phyloP scores from a whole-genome alignment of 192 early-diverging fungal species.

The Thamnidium elegans region DNA sequence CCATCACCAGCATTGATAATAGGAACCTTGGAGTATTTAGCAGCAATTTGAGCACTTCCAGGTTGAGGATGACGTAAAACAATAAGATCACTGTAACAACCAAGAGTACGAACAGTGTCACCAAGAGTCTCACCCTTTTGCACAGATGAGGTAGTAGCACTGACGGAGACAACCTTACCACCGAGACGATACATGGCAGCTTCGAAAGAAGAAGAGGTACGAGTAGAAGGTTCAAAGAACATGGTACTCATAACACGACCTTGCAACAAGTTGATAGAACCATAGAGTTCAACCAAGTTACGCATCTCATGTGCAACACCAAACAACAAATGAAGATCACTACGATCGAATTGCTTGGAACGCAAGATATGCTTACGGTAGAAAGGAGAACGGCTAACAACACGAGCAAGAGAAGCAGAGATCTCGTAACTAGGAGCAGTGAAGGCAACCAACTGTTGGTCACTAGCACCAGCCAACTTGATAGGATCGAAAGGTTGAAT shows the following conservation, averaged over 20 bases:
- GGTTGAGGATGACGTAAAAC: constrained; percentile 90
- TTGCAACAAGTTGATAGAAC: constrained; percentile 76
- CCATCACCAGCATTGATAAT: constrained; percentile 98
- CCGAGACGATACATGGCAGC: constrained; percentile 93
- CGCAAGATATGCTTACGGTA: constrained; percentile 90
- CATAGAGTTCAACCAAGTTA: constrained; percentile 87
- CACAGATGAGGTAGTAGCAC: constrained; percentile 80
- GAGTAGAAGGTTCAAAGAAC: constrained; percentile 96
- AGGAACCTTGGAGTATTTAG: constrained; percentile 88
- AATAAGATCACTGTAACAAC: constrained; percentile 88
- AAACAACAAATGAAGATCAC: constrained; percentile 93
- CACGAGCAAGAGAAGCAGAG: constrained; percentile 39
- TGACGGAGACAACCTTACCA: constrained; percentile 84
- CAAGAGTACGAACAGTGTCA: constrained; percentile 93
- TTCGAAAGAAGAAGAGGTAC: constrained; percentile 91
- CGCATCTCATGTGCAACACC: constrained; percentile 97
- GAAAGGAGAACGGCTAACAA: constrained; percentile 77
- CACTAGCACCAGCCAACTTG: constrained; percentile 24
- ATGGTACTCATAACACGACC: constrained; percentile 93
- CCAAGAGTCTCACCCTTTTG: constrained; percentile 93
- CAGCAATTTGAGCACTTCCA: constrained; percentile 77
- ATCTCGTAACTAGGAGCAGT: constrained; percentile 25
- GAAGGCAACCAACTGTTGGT: constrained; percentile 20
- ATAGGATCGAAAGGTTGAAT: constrained; percentile 20
- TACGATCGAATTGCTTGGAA: constrained; percentile 88